phyloP scores from a whole-genome alignment of 2,329 filamentous ascomycete species.

The Madurella mycetomatis region DNA sequence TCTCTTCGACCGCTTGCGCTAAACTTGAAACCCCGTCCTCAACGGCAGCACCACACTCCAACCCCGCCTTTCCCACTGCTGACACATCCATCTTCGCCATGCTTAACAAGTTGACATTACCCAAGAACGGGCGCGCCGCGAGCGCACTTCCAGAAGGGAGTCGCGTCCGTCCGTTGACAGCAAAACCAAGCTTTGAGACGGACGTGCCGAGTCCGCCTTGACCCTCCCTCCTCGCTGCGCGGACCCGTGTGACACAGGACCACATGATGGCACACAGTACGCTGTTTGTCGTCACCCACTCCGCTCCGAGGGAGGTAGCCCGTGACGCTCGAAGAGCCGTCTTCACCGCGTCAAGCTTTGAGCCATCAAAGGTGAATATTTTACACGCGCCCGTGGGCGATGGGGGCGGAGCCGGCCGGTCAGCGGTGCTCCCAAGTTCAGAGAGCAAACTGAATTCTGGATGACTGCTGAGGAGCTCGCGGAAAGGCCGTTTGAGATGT shows the following conservation, averaged over 20 bases:
- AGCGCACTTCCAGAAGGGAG: not conserved
- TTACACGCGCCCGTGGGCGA: not conserved
- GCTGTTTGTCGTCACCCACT: conserved; percentile 5
- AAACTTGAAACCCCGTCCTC: not conserved
- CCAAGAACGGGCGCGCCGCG: conserved; percentile 1
- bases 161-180: conserved; percentile 3
- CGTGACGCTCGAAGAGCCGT: not conserved
- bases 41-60: not conserved
- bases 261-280: conserved; percentile 8
- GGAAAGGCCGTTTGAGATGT: not conserved
- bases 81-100: not conserved
- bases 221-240: not conserved
- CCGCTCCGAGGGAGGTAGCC: too few species aligned
- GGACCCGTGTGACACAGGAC: conserved; percentile 9
- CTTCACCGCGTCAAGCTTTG: conserved; percentile 2
- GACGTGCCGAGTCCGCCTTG: not conserved
- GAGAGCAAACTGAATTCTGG: not conserved
- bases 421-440: not conserved
- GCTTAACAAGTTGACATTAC: conserved; percentile 2
- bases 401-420: not conserved
- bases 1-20: not conserved
- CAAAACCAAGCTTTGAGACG: conserved; percentile 6
- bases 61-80: not conserved
- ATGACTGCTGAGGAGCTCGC: not conserved
- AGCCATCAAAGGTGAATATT: conserved; percentile 1